Evolutionary conservation across 768 basidiomycete genomes (phyloP), one percentile per base, ranked within the genome.

Genomic region (Suillus brevipes): DNA sequence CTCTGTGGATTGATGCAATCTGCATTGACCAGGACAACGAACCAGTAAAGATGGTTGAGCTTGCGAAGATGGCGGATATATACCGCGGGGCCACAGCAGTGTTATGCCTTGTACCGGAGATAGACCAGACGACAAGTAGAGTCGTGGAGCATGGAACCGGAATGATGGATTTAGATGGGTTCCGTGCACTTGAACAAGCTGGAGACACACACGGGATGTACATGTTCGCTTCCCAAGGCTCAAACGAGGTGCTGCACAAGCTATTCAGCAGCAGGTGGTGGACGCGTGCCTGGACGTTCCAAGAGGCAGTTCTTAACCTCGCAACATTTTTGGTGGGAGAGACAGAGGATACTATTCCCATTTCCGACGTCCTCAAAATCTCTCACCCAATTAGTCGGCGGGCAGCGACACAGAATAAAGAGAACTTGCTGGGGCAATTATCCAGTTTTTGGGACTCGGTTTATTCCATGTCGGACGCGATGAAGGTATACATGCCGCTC

Each of bases 251-350:
- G 4, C 8, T 62, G 47, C 47, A 50, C 20, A 53, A 36, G 31
- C 61, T 62, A 3, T 62, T 62, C 61, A 50, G 61, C 47, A 53
- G 47, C 50, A 52, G 61, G 61, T 62, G 61, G 61, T 62, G 61
- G 61, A 62, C 61, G 34, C 61, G 61, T 50, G 61, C 28, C n/a
- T 62, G 61, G 61, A 62, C 61, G 47, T 62, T 62, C n/a, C 61
- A 62, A 62, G 61, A 62, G 45, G 61, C 61, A 20, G 61, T 62
- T n/a, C 45, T 62, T 20, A 52, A 62, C 47, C 16, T 13, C 28
- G 2, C 28, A 50, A 62, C 61, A 6, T 62, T 62, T 62, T 18
- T 62, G 12, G 61, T 62, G 42, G 61, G 61, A 50, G 61, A 62
- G 50, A 50, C 34, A 16, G 45, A 52, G 47, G 61, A 62, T 14